phyloP scores from a whole-genome alignment of 225 moss, liverwort and hornwort genomes.

The Bryoerythrophyllum caledonicum region DNA sequence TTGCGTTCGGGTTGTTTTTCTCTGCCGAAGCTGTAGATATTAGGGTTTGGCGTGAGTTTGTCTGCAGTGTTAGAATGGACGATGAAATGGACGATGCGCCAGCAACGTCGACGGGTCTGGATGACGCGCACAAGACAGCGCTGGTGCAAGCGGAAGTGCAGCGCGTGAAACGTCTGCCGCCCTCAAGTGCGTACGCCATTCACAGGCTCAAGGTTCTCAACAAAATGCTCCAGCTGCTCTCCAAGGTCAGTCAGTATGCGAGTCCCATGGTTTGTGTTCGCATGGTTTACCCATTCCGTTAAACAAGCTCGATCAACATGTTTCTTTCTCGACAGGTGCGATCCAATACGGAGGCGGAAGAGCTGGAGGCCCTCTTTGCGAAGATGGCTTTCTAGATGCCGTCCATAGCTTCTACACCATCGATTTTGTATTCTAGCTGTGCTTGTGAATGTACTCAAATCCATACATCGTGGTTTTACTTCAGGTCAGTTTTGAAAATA shows the following conservation, averaged over 20 bases:
- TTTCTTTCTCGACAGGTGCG: conserved; percentile 28
- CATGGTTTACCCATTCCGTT: neutral
- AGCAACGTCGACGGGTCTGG: neutral
- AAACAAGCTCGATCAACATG: neutral
- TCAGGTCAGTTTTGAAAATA: conserved; percentile 7
- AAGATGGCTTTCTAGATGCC: conserved; percentile 47
- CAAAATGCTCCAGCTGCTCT: conserved; percentile 79
- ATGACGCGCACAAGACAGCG: conserved; percentile 47
- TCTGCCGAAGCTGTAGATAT: neutral
- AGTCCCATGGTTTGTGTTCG: neutral
- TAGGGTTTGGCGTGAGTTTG: neutral
- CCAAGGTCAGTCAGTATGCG: conserved; percentile 28
- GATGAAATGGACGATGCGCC: conserved; percentile 21
- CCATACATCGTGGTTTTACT: neutral
- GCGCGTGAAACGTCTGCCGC: conserved; percentile 73
- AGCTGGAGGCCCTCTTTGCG: conserved; percentile 68
- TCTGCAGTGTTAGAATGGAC: conserved; percentile 8
- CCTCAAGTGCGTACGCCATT: conserved; percentile 73
- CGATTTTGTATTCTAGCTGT: neutral
- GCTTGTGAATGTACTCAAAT: neutral
- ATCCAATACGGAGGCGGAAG: conserved; percentile 61
- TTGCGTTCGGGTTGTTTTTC: no score
- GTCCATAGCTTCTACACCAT: neutral
- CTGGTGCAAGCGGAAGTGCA: conserved; percentile 71
- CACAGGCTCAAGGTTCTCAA: conserved; percentile 74